Conservation (phyloP, 2,329 filamentous ascomycete genomes). For the Calonectria naviculata region DNA sequence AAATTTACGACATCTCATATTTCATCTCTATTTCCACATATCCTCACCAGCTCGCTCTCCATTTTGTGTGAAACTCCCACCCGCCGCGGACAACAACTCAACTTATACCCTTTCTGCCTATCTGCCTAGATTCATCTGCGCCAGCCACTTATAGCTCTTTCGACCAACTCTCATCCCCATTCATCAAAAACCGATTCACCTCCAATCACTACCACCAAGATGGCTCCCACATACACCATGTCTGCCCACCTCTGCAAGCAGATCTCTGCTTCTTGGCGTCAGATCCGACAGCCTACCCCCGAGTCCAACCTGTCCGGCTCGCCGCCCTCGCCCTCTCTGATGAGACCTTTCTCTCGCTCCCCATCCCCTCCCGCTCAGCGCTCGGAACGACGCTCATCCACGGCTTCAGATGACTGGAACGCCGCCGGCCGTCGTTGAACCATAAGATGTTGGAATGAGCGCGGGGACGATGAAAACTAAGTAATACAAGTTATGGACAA, state of each 20-base stretch:
- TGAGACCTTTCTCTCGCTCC: constrained; percentile 39
- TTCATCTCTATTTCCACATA: too few species aligned
- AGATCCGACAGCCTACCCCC: constrained; percentile 56
- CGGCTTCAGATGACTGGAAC: constrained; percentile 40
- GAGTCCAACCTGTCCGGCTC: constrained; percentile 44
- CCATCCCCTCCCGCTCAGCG: constrained; percentile 40
- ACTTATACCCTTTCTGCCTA: constrained; percentile 6
- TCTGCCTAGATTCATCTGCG: not conserved
- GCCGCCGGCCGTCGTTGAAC: constrained; percentile 32
- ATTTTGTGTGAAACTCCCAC: not conserved
- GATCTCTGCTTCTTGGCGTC: constrained; percentile 69
- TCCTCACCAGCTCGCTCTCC: not conserved
- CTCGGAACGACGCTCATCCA: constrained; percentile 38
- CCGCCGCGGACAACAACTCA: not conserved
- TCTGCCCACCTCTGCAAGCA: constrained; percentile 71
- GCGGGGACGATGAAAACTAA: not conserved
- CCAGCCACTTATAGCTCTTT: not conserved
- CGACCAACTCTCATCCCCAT: not conserved
- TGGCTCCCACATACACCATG: constrained; percentile 71
- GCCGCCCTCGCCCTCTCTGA: constrained; percentile 38
- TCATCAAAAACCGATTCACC: not conserved
- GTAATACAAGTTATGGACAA: not conserved
- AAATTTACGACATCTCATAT: not conserved
- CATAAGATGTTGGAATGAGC: not conserved
- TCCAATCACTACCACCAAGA: constrained; percentile 43